phyloP scores from a whole-genome alignment of 2,329 filamentous ascomycete genomes.

The Clonostachys chloroleuca region DNA sequence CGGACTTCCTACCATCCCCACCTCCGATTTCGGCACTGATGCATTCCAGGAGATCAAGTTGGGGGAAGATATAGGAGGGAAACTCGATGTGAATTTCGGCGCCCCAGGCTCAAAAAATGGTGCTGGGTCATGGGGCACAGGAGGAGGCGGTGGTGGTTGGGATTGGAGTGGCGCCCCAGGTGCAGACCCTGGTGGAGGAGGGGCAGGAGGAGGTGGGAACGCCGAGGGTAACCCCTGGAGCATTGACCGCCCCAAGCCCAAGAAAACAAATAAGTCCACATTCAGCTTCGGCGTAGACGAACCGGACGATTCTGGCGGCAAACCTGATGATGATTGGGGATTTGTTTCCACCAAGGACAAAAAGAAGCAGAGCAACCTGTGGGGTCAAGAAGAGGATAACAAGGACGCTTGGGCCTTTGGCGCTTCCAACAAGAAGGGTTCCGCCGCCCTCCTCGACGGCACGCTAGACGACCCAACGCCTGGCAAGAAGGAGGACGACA shows the following conservation, averaged over 20 bases:
- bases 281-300: constrained; percentile 45
- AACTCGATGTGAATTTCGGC: constrained; percentile 51
- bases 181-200: neutral
- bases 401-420: constrained; percentile 23
- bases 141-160: constrained; percentile 23
- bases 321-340: constrained; percentile 19
- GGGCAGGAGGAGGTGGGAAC: constrained; percentile 27
- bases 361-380: constrained; percentile 28
- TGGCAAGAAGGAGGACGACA: neutral
- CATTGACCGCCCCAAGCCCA: constrained; percentile 39
- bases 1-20: constrained; percentile 17
- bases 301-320: constrained; percentile 29
- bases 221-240: constrained; percentile 45
- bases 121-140: constrained; percentile 55
- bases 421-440: constrained; percentile 1
- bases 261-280: constrained; percentile 40
- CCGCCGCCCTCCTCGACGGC: neutral
- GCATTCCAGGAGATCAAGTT: constrained; percentile 65
- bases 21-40: constrained; percentile 38
- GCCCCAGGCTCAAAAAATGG: constrained; percentile 34
- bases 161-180: constrained; percentile 27
- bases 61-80: constrained; percentile 51
- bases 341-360: constrained; percentile 23
- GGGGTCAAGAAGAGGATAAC: constrained; percentile 13
- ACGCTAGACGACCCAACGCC: neutral